Evolutionary conservation across 2,329 filamentous ascomycete species (phyloP).

Genomic region (Ophiostoma australiae): DNA sequence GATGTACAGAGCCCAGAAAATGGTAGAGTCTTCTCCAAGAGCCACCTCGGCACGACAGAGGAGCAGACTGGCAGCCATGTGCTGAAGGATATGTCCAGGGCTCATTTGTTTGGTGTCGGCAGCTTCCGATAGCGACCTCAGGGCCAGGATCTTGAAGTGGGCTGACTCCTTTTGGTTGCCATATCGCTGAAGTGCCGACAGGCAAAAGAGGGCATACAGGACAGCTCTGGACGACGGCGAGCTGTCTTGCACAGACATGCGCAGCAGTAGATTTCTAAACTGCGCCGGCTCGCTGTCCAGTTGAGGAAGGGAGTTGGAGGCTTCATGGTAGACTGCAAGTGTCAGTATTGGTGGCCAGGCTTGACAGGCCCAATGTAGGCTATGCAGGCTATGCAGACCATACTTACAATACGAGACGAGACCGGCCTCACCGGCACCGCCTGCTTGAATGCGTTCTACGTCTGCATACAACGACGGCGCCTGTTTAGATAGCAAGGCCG

Average conservation of each 20-base stretch:
- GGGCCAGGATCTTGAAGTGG: neutral
- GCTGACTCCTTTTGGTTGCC: neutral
- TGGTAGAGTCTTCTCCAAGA: neutral
- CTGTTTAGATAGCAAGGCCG: neutral
- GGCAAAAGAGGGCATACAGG: neutral
- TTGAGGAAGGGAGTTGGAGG: conserved; percentile 21
- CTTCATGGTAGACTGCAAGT: conserved; percentile 24
- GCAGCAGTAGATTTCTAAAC: conserved; percentile 24
- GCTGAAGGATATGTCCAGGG: neutral
- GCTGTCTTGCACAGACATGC: conserved; percentile 26
- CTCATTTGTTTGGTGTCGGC: neutral
- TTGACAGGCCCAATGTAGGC: neutral
- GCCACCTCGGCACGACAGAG: conserved; percentile 4
- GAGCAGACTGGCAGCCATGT: neutral
- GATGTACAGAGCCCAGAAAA: neutral
- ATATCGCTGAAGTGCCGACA: neutral
- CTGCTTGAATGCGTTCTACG: neutral
- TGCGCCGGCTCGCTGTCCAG: conserved; percentile 20
- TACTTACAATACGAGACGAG: neutral
- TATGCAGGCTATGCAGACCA: too few relatives aligned
- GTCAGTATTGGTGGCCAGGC: neutral
- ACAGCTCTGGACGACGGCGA: neutral
- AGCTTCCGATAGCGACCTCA: neutral
- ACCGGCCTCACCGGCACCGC: neutral
- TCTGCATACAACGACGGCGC: neutral